phyloP scores from a whole-genome alignment of 768 basidiomycete species.

The Cyathus striatus region DNA sequence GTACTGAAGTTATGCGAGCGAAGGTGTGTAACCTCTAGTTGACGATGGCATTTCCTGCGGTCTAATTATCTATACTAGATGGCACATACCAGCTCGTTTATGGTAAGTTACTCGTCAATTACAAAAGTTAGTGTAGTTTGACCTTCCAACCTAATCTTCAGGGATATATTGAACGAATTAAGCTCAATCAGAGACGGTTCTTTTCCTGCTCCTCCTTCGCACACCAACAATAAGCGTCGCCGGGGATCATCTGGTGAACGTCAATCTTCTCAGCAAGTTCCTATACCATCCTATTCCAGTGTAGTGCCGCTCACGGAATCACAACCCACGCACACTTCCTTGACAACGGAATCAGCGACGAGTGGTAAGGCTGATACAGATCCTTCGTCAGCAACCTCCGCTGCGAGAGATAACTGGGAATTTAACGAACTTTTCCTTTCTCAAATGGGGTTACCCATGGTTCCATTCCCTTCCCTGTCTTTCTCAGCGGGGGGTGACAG shows the following conservation, averaged over 20 bases:
- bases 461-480: background rate
- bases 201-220: conserved; percentile 28
- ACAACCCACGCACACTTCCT: too few species aligned
- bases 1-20: conserved; percentile 33
- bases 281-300: too few species aligned
- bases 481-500: too few species aligned
- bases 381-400: too few species aligned
- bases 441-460: conserved; percentile 15
- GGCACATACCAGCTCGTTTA: conserved; percentile 32
- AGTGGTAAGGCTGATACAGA: too few species aligned
- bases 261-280: too few species aligned
- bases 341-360: too few species aligned
- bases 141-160: too few species aligned
- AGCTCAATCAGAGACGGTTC: conserved; percentile 50
- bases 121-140: too few species aligned
- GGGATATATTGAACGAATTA: conserved; percentile 58
- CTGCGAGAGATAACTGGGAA: conserved; percentile 22
- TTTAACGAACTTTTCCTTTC: conserved; percentile 16
- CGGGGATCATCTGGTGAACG: background rate
- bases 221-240: background rate
- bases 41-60: too few species aligned
- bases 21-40: conserved; percentile 20
- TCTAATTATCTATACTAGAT: too few species aligned
- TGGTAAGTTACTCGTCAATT: conserved; percentile 23
- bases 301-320: too few species aligned